Conservation (phyloP, 805 yeast genomes). For the Candida qinlingensis region DNA sequence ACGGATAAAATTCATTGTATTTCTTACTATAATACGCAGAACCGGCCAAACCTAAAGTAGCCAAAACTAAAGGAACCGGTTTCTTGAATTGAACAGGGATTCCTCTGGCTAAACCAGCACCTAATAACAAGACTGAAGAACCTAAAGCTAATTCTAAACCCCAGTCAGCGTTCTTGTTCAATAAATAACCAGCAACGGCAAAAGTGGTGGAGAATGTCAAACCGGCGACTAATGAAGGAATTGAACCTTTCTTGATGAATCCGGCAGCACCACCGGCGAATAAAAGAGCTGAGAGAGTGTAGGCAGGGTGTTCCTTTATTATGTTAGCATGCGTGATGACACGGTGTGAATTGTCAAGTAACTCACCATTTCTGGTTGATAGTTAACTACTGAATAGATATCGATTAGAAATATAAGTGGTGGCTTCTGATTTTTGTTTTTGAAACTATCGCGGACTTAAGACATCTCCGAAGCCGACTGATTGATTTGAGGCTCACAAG, state of each 20-base stretch:
- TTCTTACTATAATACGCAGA: constrained; percentile 67
- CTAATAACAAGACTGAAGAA: constrained; percentile 58
- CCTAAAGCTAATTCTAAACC: constrained; percentile 80
- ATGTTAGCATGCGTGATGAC: not conserved
- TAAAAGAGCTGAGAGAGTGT: constrained; percentile 63
- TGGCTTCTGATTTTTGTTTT: too few species aligned
- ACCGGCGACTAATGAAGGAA: constrained; percentile 82
- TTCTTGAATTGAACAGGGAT: constrained; percentile 52
- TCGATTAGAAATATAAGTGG: too few species aligned
- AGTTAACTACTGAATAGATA: too few species aligned
- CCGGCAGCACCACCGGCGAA: constrained; percentile 71
- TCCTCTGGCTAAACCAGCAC: constrained; percentile 72
- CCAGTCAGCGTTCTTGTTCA: constrained; percentile 65
- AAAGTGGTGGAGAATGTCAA: constrained; percentile 50
- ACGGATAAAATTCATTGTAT: constrained; percentile 64
- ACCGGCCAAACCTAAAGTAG: constrained; percentile 57
- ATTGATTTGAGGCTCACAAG: not conserved
- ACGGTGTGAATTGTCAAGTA: too few species aligned
- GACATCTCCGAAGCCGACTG: too few species aligned
- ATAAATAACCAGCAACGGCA: constrained; percentile 70
- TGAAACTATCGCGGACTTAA: too few species aligned
- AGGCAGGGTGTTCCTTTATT: constrained; percentile 71
- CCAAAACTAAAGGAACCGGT: constrained; percentile 69
- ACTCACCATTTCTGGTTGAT: not conserved
- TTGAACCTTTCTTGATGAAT: constrained; percentile 47